Conservation (phyloP, 768 basidiomycete species). For the Russula brevipes region DNA sequence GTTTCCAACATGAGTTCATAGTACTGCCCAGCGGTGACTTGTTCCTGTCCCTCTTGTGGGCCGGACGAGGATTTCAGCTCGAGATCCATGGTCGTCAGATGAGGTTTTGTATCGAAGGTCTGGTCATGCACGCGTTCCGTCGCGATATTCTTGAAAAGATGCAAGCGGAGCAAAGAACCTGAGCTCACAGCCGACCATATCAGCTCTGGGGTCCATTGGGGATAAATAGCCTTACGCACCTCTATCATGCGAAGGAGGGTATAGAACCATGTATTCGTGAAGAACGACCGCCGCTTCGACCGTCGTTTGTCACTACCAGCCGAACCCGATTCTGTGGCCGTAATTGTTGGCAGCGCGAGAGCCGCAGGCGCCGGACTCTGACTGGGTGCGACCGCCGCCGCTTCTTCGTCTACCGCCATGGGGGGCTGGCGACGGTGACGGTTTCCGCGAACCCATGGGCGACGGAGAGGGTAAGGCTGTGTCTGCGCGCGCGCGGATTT, state of each 20-base stretch:
- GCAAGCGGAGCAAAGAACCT: slow-evolving; percentile 84
- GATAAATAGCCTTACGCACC: slow-evolving; percentile 42
- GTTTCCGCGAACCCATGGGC: slow-evolving; percentile 44
- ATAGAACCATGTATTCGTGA: slow-evolving; percentile 87
- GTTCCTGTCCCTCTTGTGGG: slow-evolving; percentile 25
- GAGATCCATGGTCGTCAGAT: slow-evolving; percentile 39
- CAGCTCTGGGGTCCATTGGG: neutral
- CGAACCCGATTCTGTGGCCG: neutral
- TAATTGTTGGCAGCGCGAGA: neutral
- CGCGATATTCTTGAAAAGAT: slow-evolving; percentile 71
- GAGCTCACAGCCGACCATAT: neutral
- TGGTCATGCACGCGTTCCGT: slow-evolving; percentile 39
- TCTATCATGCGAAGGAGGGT: slow-evolving; percentile 78
- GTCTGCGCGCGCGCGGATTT: slow-evolving; percentile 62
- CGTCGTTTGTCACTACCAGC: slow-evolving; percentile 27
- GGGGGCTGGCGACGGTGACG: slow-evolving; percentile 49
- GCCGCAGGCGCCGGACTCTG: neutral
- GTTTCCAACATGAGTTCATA: slow-evolving; percentile 82
- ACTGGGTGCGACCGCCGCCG: slow-evolving; percentile 10
- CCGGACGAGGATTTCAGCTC: slow-evolving; percentile 31
- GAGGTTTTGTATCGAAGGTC: slow-evolving; percentile 27
- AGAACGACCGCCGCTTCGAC: slow-evolving; percentile 59
- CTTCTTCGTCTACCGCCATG: slow-evolving; percentile 35
- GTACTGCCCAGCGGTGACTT: slow-evolving; percentile 54
- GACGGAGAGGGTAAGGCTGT: slow-evolving; percentile 47